Evolutionary conservation across 2,329 filamentous ascomycete species (phyloP).

Genomic region (Escovopsis weberi): DNA sequence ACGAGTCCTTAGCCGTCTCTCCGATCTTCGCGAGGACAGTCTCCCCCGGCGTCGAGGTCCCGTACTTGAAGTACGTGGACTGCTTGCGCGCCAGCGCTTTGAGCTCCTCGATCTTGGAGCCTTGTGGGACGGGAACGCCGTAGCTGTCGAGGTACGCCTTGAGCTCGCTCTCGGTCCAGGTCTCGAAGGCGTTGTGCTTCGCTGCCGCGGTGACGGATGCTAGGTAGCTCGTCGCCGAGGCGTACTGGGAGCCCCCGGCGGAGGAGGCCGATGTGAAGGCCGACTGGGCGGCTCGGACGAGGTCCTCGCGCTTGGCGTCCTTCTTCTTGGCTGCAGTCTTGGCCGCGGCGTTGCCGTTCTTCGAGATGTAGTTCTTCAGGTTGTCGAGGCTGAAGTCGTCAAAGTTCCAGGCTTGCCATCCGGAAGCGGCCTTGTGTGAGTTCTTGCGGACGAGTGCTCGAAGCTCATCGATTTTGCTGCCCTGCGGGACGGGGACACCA

Average conservation of each 20-base stretch:
- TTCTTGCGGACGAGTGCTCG: conserved; percentile 60
- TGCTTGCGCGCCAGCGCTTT: conserved; percentile 58
- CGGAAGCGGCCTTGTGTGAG: conserved; percentile 52
- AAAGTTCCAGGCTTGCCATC: conserved; percentile 63
- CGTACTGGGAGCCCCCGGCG: conserved; percentile 42
- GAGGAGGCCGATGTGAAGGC: conserved; percentile 45
- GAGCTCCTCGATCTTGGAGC: conserved; percentile 53
- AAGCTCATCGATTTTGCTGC: conserved; percentile 56
- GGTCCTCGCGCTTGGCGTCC: conserved; percentile 56
- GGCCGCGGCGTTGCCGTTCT: conserved; percentile 38
- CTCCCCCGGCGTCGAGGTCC: conserved; percentile 49
- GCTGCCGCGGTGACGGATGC: conserved; percentile 48
- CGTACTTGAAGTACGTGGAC: conserved; percentile 63
- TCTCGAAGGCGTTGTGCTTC: conserved; percentile 54
- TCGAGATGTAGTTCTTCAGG: conserved; percentile 42
- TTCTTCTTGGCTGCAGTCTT: conserved; percentile 48
- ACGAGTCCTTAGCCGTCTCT: conserved; percentile 31
- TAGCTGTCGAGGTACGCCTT: conserved; percentile 72
- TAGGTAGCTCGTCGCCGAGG: conserved; percentile 58
- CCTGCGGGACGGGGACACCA: conserved; percentile 60
- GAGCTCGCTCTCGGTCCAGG: conserved; percentile 59
- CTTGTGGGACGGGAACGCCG: conserved; percentile 53
- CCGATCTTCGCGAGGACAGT: conserved; percentile 52
- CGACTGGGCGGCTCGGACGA: conserved; percentile 49
- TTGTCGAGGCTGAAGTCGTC: conserved; percentile 63